These are phyloP conservation scores for Serendipita sp. DNA, from an alignment of 768 basidiomycete species.

Conservation along the genomic window DNA sequence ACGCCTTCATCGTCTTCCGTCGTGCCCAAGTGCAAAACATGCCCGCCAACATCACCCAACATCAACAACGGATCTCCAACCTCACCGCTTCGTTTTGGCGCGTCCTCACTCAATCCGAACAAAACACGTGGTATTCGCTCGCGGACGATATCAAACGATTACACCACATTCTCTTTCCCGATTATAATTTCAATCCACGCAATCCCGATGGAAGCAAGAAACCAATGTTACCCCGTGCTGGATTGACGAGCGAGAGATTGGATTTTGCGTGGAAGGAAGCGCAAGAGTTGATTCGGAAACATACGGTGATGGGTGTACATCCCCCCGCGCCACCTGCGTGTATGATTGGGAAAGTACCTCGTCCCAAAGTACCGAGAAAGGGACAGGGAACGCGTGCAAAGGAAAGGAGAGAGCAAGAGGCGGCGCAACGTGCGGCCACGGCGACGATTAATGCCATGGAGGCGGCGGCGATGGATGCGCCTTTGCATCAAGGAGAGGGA, in stretches of 20 bases:
- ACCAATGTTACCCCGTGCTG: neutral
- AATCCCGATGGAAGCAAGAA: neutral
- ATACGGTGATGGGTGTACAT: neutral
- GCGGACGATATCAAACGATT: neutral
- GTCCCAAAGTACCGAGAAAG: neutral
- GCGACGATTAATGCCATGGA: neutral
- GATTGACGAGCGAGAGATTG: neutral
- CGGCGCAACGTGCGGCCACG: neutral
- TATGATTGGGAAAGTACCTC: neutral
- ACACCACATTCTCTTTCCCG: neutral
- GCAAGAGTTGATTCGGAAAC: neutral
- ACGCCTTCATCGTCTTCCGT: neutral
- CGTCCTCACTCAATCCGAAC: neutral
- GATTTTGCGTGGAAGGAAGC: slow-evolving; percentile 2
- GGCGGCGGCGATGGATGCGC: neutral
- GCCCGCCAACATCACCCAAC: slow-evolving; percentile 1
- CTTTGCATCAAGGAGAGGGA: neutral
- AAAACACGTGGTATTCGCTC: neutral
- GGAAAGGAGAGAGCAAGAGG: neutral
- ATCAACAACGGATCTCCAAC: neutral
- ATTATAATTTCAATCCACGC: neutral
- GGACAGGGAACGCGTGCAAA: slow-evolving; percentile 4
- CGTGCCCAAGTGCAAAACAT: neutral
- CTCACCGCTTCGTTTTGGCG: neutral
- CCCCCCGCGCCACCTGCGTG: neutral